Base-by-base conservation (phyloP, 257 asterid genomes). In the Fraxinus americana region DNA sequence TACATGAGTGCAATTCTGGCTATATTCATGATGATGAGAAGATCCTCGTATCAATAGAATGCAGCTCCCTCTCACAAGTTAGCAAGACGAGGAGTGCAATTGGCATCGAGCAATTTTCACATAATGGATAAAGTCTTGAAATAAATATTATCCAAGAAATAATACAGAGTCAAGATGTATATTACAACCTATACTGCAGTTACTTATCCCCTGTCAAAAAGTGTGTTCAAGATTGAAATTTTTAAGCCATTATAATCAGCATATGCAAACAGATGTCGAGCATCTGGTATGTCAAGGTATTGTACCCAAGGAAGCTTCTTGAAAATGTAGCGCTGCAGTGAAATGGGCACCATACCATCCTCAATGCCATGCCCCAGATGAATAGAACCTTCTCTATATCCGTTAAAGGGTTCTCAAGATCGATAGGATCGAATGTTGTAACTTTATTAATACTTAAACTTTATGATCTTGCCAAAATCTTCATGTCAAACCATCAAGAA, bases 301-400 rank as follows among this genome's bases (percentile, higher is more conserved):
- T 80, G 73, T 61, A 83, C 79, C 97, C 97, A 91, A 6, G 93
- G 87, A 72, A 88, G 91, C 82, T 81, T 87, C 80, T 84, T 23
- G 2, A 78, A 89, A 52, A 91, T 87, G 85, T 72, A 87, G 0
- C 87, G 85, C 74, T 92, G 97, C 77, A 92, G 85, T 8, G 83
- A 61, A 43, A 87, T 85, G 0, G 94, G 96, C 76, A 92, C 94
- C 23, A 92, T 23, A 2, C 90, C 92, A 69, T 92, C 97, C 23
- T 92, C 96, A 67, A 66, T 75, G 1, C 97, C 94, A 0, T 92
- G 97, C 92, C 96, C 89, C 57, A 92, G 27, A 77, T 92, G 94
- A 35, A 89, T 90, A 1, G 89, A 83, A 25, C 87, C 94, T 84
- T 87, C 82, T 10, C 86, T 73, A 14, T 83, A 14, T 83, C 39